Base-by-base conservation (phyloP, 2,329 filamentous ascomycete species). In the Talaromyces sp. region DNA sequence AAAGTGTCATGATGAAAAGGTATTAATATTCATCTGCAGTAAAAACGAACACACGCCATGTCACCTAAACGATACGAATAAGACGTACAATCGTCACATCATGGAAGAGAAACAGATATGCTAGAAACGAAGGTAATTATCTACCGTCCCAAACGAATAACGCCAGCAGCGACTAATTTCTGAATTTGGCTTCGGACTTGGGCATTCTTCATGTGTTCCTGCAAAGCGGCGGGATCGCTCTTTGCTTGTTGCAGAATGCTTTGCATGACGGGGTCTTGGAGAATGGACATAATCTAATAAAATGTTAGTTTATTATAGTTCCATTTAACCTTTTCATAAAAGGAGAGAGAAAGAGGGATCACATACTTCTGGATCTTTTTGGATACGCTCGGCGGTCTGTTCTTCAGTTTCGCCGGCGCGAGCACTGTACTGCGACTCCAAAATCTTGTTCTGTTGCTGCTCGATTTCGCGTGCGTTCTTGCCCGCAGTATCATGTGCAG, bases 231-330 rank as follows among this genome's bases (percentile, higher is more conserved):
- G 19, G 95, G 95, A 74, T 99, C 91, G 63, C 87, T 88, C 84
- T 98, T 96, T 54, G 95, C 95, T 82, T 99, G 95, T 78, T 98
- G 93, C 64, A 98, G 87, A 70, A 97, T 97, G 70, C 90, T 90
- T 82, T 99, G 93, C 94, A 99, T 98, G 75, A 99, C 89, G 17
- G 95, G 95, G 75, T 99, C 95, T 78, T 93, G 89, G 81, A 98
- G 91, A 74, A 97, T 94, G 68, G 84, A 80, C 86, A 96, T 91
- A 77, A 98, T 97, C 89, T 85, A 68, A 31, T 3, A 54, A 57
- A 15, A 15, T 17, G 72, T 64, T 49, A 54, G 47, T 19, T 41
- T 15, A 43, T 19, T 17, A 19, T 7, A 7, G 6, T 8, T 17
- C 17, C 17, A 9, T n/a, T 6, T 3, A n/a, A 7, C 8, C 6